Conservation (phyloP, 495 filamentous ascomycete species). For the Amphirosellinia nigrospora region DNA sequence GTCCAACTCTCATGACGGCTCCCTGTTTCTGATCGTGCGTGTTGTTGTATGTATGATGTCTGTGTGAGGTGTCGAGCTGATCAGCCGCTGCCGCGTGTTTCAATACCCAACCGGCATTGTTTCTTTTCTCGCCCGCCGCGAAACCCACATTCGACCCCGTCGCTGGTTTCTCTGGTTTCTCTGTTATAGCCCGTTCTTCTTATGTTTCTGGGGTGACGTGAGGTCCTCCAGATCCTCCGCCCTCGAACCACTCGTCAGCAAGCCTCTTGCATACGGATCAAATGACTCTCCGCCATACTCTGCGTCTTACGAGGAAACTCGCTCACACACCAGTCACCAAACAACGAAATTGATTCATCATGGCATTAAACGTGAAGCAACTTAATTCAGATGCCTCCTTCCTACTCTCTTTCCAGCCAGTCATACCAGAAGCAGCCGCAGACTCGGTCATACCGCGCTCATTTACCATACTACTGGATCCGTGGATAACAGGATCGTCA, state of each 20-base stretch:
- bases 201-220: not conserved
- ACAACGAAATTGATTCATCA: constrained; percentile 35
- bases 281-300: constrained; percentile 8
- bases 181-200: constrained; percentile 7
- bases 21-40: not conserved
- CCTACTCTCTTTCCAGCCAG: constrained; percentile 66
- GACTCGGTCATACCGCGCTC: constrained; percentile 47
- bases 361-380: constrained; percentile 70
- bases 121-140: constrained; percentile 5
- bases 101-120: constrained; percentile 12
- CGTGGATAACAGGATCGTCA: constrained; percentile 69
- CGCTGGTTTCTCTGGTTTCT: not conserved
- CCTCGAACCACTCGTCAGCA: not conserved
- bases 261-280: not conserved
- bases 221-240: constrained; percentile 14
- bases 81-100: constrained; percentile 18
- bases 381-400: constrained; percentile 76
- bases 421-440: constrained; percentile 39
- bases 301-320: constrained; percentile 13
- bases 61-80: not conserved
- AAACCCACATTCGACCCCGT: constrained; percentile 1
- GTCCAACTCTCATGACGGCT: not conserved
- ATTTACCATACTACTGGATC: constrained; percentile 72
- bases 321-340: not conserved
- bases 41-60: not conserved